Conservation (phyloP, 176 grass and related monocot species). For the Thinopyrum elongatum region DNA sequence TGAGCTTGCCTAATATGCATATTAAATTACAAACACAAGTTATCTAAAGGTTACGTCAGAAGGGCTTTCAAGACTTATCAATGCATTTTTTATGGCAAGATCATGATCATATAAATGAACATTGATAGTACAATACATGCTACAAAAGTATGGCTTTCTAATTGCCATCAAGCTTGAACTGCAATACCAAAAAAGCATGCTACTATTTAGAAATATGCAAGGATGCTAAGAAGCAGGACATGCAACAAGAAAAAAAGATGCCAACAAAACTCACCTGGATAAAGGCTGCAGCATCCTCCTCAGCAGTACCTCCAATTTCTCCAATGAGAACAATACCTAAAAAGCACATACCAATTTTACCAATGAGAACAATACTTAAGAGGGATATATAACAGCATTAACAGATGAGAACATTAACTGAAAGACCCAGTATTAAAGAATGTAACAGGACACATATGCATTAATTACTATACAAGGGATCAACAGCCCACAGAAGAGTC, state of each 20-base stretch:
- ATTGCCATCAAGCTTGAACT: constrained; percentile 9
- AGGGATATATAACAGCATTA: neutral
- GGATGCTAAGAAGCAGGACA: neutral
- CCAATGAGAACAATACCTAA: constrained; percentile 94
- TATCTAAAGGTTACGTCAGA: neutral
- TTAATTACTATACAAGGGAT: neutral
- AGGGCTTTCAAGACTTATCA: neutral
- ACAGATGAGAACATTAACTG: constrained; percentile 2
- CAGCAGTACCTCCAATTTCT: constrained; percentile 99
- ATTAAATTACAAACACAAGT: neutral
- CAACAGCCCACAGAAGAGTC: neutral
- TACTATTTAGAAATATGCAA: neutral
- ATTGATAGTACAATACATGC: neutral
- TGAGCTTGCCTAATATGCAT: neutral
- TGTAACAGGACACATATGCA: neutral
- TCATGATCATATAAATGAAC: neutral
- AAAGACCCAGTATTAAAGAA: neutral
- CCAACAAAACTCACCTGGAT: constrained; percentile 58
- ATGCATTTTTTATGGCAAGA: neutral
- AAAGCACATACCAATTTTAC: constrained; percentile 6
- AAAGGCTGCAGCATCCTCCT: constrained; percentile 97
- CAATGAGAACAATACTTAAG: constrained; percentile 24
- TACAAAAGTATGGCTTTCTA: neutral
- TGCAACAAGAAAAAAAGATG: neutral
- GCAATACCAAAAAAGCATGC: neutral